A percentile compares a stretch with the other conserved stretches of the same genome.
Conservation (phyloP, 139 green algal genomes). For the Chlamydomonas schloesseri region DNA sequence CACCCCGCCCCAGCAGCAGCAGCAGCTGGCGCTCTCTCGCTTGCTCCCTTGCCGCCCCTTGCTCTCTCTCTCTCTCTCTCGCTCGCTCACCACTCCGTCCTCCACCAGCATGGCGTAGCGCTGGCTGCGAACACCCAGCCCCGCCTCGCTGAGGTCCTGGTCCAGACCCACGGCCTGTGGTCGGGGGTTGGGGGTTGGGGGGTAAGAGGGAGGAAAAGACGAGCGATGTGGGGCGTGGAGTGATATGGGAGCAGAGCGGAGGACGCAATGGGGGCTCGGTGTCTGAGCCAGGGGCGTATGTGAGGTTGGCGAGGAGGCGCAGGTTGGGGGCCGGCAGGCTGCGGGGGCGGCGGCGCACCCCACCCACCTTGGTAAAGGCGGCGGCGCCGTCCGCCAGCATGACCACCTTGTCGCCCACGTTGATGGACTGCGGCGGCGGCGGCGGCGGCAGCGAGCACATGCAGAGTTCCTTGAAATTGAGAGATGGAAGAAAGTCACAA, state of each 20-base stretch:
- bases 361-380: conserved; percentile 81
- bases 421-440: too few relatives aligned
- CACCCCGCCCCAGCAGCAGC: too few relatives aligned
- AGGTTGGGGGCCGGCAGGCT: not conserved
- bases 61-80: too few relatives aligned
- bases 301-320: not conserved
- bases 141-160: conserved; percentile 93
- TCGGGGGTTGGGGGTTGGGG: too few relatives aligned
- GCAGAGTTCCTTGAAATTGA: too few relatives aligned
- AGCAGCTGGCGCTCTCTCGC: too few relatives aligned
- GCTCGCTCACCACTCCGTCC: conserved; percentile 75
- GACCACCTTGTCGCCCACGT: conserved; percentile 81
- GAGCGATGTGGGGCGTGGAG: not conserved
- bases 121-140: conserved; percentile 81
- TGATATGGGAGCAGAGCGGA: not conserved
- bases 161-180: conserved; percentile 83
- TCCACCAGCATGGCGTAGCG: conserved; percentile 94
- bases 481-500: too few relatives aligned
- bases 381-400: conserved; percentile 94
- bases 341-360: not conserved
- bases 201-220: too few relatives aligned
- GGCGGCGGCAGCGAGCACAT: too few relatives aligned
- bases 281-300: not conserved
- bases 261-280: too few relatives aligned
- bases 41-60: too few relatives aligned